Base-by-base conservation (phyloP, 2,329 filamentous ascomycete genomes). In the Ophiocordyceps camponoti-floridani region DNA sequence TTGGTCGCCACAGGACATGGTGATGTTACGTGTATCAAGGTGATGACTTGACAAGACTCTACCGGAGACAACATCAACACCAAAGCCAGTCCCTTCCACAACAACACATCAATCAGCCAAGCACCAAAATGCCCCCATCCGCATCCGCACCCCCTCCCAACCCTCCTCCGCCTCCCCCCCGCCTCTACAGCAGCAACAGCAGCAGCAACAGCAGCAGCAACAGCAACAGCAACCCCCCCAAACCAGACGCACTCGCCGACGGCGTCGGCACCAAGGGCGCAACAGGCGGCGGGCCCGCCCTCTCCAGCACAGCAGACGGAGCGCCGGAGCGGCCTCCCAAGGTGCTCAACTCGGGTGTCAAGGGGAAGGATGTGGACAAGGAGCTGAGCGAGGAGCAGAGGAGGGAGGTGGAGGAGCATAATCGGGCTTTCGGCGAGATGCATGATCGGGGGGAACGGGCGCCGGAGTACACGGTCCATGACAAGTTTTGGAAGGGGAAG, bases 351-450 rank as follows among this genome's bases (percentile, higher is more conserved):
- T 62, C 65, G 46, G 63, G 62, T 49, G 58, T 69, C 10, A 62
- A 64, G 0, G 63, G 61, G 3, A 53, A 55, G 37, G 50, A 49
- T 4, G 42, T 52, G 12, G 44, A 43, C 1, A 50, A 58, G 44
- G 53, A 58, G 7, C 52, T 74, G 48, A 69, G 60, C 19, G 58
- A 68, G 46, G 70, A 71, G 54, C 70, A 76, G 58, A 63, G 69
- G 56, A 61, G 60, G 40, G 73, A 78, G 58, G 75, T 78, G 14
- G 66, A 75, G 44, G 55, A 65, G 57, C 75, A 79, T 53, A 79
- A 79, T 47, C 49, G 48, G 49, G 72, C 78, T 1, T 78, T 79
- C 55, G 70, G 70, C 42, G 54, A 65, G 51, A 68, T 67, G 49
- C 68, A 77, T 51, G 74, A 72, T 46, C 62, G 58, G 12, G 64